Conservation (phyloP, 495 filamentous ascomycete species). For the Penicillium paradoxum region DNA sequence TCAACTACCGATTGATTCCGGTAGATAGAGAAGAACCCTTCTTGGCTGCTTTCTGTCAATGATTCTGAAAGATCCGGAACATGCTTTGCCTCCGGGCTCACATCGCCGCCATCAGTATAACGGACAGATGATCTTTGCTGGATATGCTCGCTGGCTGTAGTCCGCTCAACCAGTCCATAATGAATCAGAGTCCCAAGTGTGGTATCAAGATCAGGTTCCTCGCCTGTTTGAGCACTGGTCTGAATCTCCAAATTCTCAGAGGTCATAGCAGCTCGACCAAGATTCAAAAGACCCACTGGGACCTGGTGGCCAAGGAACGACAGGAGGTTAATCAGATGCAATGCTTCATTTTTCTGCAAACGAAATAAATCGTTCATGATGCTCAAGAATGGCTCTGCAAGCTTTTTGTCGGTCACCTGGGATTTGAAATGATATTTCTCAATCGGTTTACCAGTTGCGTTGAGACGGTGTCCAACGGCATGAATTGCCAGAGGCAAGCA, state of each 20-base stretch:
- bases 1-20: slow-evolving; percentile 52
- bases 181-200: slow-evolving; percentile 63
- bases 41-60: slow-evolving; percentile 46
- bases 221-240: slow-evolving; percentile 43
- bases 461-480: slow-evolving; percentile 69
- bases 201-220: slow-evolving; percentile 59
- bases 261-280: slow-evolving; percentile 58
- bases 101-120: slow-evolving; percentile 21
- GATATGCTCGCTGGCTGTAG: slow-evolving; percentile 32
- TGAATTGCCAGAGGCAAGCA: slow-evolving; percentile 74
- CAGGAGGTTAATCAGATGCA: slow-evolving; percentile 70
- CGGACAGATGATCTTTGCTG: slow-evolving; percentile 23
- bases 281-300: slow-evolving; percentile 66
- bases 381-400: slow-evolving; percentile 62
- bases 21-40: slow-evolving; percentile 37
- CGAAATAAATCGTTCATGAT: slow-evolving; percentile 66
- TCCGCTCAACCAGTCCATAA: slow-evolving; percentile 65
- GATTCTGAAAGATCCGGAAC: slow-evolving; percentile 34
- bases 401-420: slow-evolving; percentile 63
- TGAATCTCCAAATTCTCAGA: slow-evolving; percentile 45
- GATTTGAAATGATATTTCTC: slow-evolving; percentile 61
- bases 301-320: slow-evolving; percentile 70
- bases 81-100: slow-evolving; percentile 16
- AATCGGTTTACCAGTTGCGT: slow-evolving; percentile 64
- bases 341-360: slow-evolving; percentile 54